phyloP scores from a whole-genome alignment of 768 basidiomycete genomes.

The Myochromella boudieri region DNA sequence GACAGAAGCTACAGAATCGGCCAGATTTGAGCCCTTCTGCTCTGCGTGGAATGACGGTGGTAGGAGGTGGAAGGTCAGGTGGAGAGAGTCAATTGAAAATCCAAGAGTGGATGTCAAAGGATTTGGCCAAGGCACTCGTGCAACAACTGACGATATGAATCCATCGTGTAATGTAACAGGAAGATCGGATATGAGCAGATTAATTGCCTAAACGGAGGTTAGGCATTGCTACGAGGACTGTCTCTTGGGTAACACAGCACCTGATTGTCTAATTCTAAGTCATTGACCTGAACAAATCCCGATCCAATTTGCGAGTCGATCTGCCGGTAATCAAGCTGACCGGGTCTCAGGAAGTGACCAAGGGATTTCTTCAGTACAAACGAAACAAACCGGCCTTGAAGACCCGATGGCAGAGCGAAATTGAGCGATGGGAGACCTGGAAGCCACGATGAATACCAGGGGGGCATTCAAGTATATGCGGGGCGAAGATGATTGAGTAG shows the following conservation, averaged over 20 bases:
- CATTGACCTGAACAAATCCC: slow-evolving; percentile 83
- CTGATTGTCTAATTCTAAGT: slow-evolving; percentile 75
- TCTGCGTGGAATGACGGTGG: slow-evolving; percentile 24
- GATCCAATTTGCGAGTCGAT: slow-evolving; percentile 93
- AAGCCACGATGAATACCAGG: slow-evolving; percentile 60
- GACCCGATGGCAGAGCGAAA: slow-evolving; percentile 61
- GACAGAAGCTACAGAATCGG: slow-evolving; percentile 71
- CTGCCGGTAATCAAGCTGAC: slow-evolving; percentile 82
- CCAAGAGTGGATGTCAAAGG: slow-evolving; percentile 74
- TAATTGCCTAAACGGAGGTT: slow-evolving; percentile 63
- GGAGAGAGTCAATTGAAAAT: slow-evolving; percentile 65
- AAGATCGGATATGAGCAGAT: slow-evolving; percentile 59
- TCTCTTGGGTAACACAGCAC: slow-evolving; percentile 38
- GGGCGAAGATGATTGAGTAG: neutral
- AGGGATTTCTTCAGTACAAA: slow-evolving; percentile 82
- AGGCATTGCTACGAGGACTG: slow-evolving; percentile 12
- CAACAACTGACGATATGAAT: slow-evolving; percentile 70
- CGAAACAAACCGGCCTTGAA: slow-evolving; percentile 88
- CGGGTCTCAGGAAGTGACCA: slow-evolving; percentile 85
- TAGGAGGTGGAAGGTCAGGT: slow-evolving; percentile 60
- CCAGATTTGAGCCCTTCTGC: slow-evolving; percentile 42
- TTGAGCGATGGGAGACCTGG: slow-evolving; percentile 69
- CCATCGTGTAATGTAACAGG: slow-evolving; percentile 74
- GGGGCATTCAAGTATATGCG: slow-evolving; percentile 31
- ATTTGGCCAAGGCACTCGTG: slow-evolving; percentile 83